Evolutionary conservation across 805 yeast genomes (phyloP).

Genomic region (Saccharomycopsis microspora): DNA sequence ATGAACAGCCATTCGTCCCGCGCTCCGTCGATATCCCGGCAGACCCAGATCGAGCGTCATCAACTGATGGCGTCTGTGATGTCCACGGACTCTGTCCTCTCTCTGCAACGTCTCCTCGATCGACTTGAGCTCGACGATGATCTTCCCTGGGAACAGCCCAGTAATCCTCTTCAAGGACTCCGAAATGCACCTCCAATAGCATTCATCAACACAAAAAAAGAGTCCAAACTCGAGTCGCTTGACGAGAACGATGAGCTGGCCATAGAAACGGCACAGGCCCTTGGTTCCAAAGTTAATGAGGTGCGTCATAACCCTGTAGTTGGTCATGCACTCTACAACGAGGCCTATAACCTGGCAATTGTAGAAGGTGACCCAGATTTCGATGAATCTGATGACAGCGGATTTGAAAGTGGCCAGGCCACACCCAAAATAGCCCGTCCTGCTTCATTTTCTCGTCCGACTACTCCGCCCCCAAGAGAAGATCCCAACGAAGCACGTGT

Average conservation of each 20-base stretch:
- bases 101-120: conserved; percentile 4
- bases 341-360: conserved; percentile 7
- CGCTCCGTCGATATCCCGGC: not conserved
- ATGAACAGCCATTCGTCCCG: too few relatives aligned
- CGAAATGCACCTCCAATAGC: not conserved
- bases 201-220: not conserved
- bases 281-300: conserved; percentile 7
- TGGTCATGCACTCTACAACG: conserved; percentile 7
- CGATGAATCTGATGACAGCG: not conserved
- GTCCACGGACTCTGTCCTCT: conserved; percentile 5
- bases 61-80: conserved; percentile 10
- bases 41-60: conserved; percentile 4
- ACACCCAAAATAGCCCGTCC: not conserved
- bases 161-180: not conserved
- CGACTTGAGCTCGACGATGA: conserved; percentile 12
- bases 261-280: conserved; percentile 7
- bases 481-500: conserved; percentile 12
- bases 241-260: not conserved
- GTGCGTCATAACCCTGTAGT: conserved; percentile 6
- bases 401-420: not conserved
- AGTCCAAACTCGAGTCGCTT: not conserved
- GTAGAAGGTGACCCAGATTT: conserved; percentile 7
- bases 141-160: conserved; percentile 8
- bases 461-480: conserved; percentile 1
- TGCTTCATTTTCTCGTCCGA: not conserved